phyloP scores from a whole-genome alignment of 495 filamentous ascomycete genomes.

The Aspergillus nidulans region DNA sequence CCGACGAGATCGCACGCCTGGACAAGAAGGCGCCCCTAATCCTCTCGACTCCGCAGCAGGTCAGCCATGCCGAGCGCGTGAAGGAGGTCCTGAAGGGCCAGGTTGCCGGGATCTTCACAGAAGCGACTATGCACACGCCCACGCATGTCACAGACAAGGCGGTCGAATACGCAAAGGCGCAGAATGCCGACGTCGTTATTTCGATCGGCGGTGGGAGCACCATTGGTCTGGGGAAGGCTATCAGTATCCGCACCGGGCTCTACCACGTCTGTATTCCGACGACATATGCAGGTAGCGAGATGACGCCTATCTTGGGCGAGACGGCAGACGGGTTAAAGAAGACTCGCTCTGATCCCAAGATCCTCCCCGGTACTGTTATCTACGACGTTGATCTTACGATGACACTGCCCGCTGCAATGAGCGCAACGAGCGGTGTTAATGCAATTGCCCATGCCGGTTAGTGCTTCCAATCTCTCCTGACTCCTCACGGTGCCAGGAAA shows the following conservation, averaged over 20 bases:
- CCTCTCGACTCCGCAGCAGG: slow-evolving; percentile 56
- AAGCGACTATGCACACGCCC: slow-evolving; percentile 68
- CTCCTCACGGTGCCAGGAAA: not conserved
- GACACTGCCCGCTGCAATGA: slow-evolving; percentile 56
- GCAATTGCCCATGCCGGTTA: slow-evolving; percentile 63
- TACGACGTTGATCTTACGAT: slow-evolving; percentile 68
- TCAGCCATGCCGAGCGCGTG: slow-evolving; percentile 46
- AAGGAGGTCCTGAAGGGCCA: slow-evolving; percentile 46
- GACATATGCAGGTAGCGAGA: slow-evolving; percentile 67
- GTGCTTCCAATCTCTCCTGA: slow-evolving; percentile 1
- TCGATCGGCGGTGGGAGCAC: slow-evolving; percentile 65
- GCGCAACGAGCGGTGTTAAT: slow-evolving; percentile 62
- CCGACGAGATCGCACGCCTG: slow-evolving; percentile 53
- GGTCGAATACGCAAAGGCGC: slow-evolving; percentile 44
- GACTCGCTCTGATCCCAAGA: slow-evolving; percentile 60
- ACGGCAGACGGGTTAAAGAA: slow-evolving; percentile 61
- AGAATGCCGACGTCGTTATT: slow-evolving; percentile 50
- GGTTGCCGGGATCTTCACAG: slow-evolving; percentile 54
- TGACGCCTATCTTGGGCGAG: slow-evolving; percentile 66
- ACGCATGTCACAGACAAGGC: slow-evolving; percentile 59
- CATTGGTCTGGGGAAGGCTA: slow-evolving; percentile 63
- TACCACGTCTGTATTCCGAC: slow-evolving; percentile 65
- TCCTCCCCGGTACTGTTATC: slow-evolving; percentile 61
- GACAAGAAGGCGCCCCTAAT: slow-evolving; percentile 53
- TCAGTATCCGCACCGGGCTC: slow-evolving; percentile 59